Evolutionary conservation across 2,329 filamentous ascomycete genomes (phyloP).

Genomic region (Fusarium neocosmosporiellum): DNA sequence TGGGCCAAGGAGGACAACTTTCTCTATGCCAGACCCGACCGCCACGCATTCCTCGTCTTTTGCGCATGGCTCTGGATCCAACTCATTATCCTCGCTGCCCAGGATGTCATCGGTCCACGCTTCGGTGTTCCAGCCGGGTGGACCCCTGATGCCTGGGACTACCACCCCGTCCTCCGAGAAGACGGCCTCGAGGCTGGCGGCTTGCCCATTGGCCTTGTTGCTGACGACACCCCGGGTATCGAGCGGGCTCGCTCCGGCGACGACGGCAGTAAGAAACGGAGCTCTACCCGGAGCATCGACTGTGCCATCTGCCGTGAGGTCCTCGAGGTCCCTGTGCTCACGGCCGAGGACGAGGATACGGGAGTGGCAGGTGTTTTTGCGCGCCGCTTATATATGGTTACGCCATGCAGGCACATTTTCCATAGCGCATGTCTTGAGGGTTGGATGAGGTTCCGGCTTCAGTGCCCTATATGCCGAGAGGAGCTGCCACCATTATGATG

Average conservation of each 20-base stretch:
- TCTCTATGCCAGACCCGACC: slow-evolving; percentile 78
- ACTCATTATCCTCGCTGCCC: slow-evolving; percentile 79
- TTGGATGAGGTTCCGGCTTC: slow-evolving; percentile 93
- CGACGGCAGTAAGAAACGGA: slow-evolving; percentile 48
- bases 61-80: slow-evolving; percentile 89
- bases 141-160: slow-evolving; percentile 87
- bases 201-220: slow-evolving; percentile 78
- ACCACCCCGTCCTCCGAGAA: slow-evolving; percentile 88
- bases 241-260: slow-evolving; percentile 48
- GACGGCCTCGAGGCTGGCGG: slow-evolving; percentile 84
- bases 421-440: slow-evolving; percentile 92
- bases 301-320: slow-evolving; percentile 96
- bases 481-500: slow-evolving; percentile 82
- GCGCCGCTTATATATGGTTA: slow-evolving; percentile 93
- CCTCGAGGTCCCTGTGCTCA: slow-evolving; percentile 87
- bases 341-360: slow-evolving; percentile 64
- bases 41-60: slow-evolving; percentile 67
- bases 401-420: slow-evolving; percentile 95
- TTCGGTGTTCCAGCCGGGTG: slow-evolving; percentile 81
- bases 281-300: slow-evolving; percentile 72
- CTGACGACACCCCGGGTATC: slow-evolving; percentile 43
- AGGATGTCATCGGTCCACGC: slow-evolving; percentile 88
- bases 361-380: slow-evolving; percentile 78
- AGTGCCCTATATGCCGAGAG: slow-evolving; percentile 96
- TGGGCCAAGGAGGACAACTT: slow-evolving; percentile 83